Percentiles rank a stretch among this genome's conserved stretches.
These are phyloP conservation scores for Septoria petroselini DNA, from an alignment of 2,329 filamentous ascomycete genomes.

Conservation along the genomic window DNA sequence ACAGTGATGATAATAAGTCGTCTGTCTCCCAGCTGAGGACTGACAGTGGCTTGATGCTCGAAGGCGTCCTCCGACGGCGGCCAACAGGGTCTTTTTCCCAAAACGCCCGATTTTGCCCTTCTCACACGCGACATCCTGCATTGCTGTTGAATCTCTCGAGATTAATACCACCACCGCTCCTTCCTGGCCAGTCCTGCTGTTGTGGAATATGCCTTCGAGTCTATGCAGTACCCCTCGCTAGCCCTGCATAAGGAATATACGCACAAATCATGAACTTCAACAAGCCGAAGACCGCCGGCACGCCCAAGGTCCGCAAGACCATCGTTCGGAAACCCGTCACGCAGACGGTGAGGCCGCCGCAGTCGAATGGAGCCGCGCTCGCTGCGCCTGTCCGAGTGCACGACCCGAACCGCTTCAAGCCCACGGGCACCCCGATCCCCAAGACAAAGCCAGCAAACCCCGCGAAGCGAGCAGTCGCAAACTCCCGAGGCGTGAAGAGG, in stretches of 20 bases:
- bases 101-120: too few relatives aligned
- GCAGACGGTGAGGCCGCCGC: conserved; percentile 14
- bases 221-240: conserved; percentile 18
- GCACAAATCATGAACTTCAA: conserved; percentile 30
- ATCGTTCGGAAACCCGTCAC: conserved; percentile 29
- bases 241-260: conserved; percentile 21
- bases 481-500: conserved; percentile 35
- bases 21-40: background rate
- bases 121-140: too few relatives aligned
- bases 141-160: too few relatives aligned
- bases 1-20: background rate
- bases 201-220: background rate
- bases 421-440: conserved; percentile 19
- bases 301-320: conserved; percentile 30
- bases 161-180: too few relatives aligned
- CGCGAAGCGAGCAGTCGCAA: conserved; percentile 25
- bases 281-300: conserved; percentile 18
- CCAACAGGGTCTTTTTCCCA: too few relatives aligned
- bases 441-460: conserved; percentile 21
- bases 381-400: conserved; percentile 18
- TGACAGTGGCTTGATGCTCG: too few relatives aligned
- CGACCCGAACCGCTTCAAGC: conserved; percentile 31
- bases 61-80: too few relatives aligned
- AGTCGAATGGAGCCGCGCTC: conserved; percentile 11
- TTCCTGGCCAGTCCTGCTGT: too few relatives aligned